Base-by-base conservation (phyloP, 2,329 filamentous ascomycete genomes). In the Pseudocercospora fijiensis region DNA sequence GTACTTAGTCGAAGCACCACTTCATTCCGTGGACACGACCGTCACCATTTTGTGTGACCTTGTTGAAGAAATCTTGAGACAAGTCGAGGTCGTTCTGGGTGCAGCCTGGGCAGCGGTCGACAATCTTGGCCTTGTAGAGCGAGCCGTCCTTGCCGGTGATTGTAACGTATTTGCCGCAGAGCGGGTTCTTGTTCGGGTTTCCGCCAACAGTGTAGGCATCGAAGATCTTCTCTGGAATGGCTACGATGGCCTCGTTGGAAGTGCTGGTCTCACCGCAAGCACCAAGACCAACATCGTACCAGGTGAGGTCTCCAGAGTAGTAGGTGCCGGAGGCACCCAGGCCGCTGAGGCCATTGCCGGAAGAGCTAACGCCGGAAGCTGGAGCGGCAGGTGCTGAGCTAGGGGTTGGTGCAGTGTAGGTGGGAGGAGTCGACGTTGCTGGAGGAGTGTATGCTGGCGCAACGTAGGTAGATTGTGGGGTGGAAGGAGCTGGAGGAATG, bases 31-130 rank as follows among this genome's bases (percentile, higher is more conserved):
- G 13, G 58, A 82, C 71, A 68, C 82, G 79, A 57, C 81, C 81
- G 45, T 73, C 74, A 37, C 69, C 70, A 27, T 70, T 63, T 45
- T 58, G 55, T 57, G 73, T 74, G 60, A 79, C 72, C 11, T 63
- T 68, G 58, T 74, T 71, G 75, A 80, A 81, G 58, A 80, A 75
- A 6, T 59, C 62, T 52, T 75, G 66, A 13, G 83, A 85, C 69
- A 89, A 81, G 72, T 92, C 89, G 56, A 92, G 84, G 71, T 82
- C 79, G 45, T 75, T 67, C 65, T 56, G 61, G 0, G 58, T 72
- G 76, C 91, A 95, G 70, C 88, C 88, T 78, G 85, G 84, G 82
- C 91, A 95, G 80, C 90, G 91, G 81, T 95, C 91, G 58, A 83
- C 84, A 65, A 93, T 85, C 3, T 71, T 83, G 65, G 86, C 90